phyloP scores from a whole-genome alignment of 2,329 filamentous ascomycete species.

The Parastagonospora avenae region DNA sequence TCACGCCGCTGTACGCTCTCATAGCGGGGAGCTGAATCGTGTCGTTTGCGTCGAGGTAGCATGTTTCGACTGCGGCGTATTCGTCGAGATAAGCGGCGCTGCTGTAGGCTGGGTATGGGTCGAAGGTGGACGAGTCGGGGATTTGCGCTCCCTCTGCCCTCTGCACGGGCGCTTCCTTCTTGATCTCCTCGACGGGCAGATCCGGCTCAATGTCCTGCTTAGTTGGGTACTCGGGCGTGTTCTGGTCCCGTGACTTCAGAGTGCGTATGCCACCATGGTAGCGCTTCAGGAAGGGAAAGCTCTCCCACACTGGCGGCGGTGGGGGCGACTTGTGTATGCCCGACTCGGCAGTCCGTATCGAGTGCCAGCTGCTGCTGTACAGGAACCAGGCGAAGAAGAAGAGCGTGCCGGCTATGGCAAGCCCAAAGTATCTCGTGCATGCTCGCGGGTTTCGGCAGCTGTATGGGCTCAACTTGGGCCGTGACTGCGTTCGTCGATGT shows the following conservation, averaged over 20 bases:
- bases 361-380: conserved; percentile 73
- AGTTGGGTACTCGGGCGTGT: conserved; percentile 80
- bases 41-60: conserved; percentile 74
- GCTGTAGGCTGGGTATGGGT: conserved; percentile 71
- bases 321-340: conserved; percentile 65
- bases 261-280: conserved; percentile 89
- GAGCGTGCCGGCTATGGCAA: conserved; percentile 71
- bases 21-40: conserved; percentile 71
- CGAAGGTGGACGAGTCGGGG: conserved; percentile 55
- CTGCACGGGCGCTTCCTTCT: conserved; percentile 37
- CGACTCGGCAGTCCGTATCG: conserved; percentile 65
- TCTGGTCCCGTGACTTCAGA: conserved; percentile 68
- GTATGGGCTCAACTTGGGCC: conserved; percentile 41
- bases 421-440: conserved; percentile 77
- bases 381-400: conserved; percentile 78
- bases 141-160: conserved; percentile 34
- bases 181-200: conserved; percentile 29
- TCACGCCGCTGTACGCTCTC: conserved; percentile 76
- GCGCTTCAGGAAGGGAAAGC: conserved; percentile 80
- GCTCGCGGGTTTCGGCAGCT: conserved; percentile 72
- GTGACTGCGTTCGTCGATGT: conserved; percentile 26
- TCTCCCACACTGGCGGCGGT: conserved; percentile 79
- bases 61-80: conserved; percentile 69
- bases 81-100: conserved; percentile 61
- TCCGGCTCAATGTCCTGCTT: conserved; percentile 57